Evolutionary conservation across 805 yeast species (phyloP).

Genomic region (Millerago galiae): DNA sequence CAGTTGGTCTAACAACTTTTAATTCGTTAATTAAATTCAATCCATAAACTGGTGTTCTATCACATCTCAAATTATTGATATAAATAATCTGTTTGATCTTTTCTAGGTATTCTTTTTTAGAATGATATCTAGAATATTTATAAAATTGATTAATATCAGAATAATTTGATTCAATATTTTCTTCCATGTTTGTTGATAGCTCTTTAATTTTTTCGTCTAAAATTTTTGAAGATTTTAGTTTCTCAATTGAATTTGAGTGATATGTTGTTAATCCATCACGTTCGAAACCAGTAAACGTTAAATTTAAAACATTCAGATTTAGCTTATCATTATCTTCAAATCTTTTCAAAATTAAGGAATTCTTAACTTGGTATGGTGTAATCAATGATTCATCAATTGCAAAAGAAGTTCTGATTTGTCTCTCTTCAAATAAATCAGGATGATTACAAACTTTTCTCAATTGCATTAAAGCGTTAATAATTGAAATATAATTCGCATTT

Average conservation of each 20-base stretch:
- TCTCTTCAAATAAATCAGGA: slow-evolving; percentile 91
- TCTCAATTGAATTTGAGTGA: slow-evolving; percentile 36
- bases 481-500: slow-evolving; percentile 90
- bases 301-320: slow-evolving; percentile 53
- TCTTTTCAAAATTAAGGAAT: slow-evolving; percentile 32
- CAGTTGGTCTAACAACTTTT: slow-evolving; percentile 27
- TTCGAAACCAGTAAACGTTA: slow-evolving; percentile 46
- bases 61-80: slow-evolving; percentile 60
- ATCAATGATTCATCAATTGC: slow-evolving; percentile 63
- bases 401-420: slow-evolving; percentile 90
- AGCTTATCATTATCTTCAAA: slow-evolving; percentile 28
- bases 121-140: slow-evolving; percentile 44
- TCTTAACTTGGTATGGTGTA: slow-evolving; percentile 38
- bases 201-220: slow-evolving; percentile 39
- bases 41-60: slow-evolving; percentile 63
- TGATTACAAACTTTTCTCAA: slow-evolving; percentile 94
- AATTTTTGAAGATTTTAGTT: slow-evolving; percentile 40
- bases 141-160: slow-evolving; percentile 50
- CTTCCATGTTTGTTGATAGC: slow-evolving; percentile 32
- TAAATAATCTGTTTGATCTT: slow-evolving; percentile 51
- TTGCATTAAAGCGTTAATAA: slow-evolving; percentile 97
- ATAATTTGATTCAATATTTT: slow-evolving; percentile 23
- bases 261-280: slow-evolving; percentile 33
- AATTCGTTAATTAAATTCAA: slow-evolving; percentile 43
- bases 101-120: slow-evolving; percentile 46